phyloP scores from a whole-genome alignment of 73 alveolate genomes.

The Paramecium bursaria region DNA sequence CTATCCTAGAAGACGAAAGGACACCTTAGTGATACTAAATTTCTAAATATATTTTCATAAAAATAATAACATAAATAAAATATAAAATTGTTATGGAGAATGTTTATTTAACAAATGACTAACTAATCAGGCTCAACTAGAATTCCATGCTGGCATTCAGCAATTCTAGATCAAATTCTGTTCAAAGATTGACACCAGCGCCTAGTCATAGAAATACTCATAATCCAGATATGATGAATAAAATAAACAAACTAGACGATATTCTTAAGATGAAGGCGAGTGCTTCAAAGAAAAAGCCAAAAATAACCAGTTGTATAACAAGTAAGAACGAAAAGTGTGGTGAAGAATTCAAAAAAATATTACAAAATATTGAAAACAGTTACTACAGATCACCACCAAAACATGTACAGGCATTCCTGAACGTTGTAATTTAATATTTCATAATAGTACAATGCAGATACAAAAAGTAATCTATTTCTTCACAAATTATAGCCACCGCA shows the following conservation, averaged over 20 bases:
- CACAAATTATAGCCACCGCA: too few relatives aligned
- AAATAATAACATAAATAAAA: constrained; percentile 10
- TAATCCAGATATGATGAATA: constrained; percentile 43
- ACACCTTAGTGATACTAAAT: too few relatives aligned
- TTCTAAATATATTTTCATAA: too few relatives aligned
- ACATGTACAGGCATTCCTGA: neutral
- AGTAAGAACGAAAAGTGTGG: too few relatives aligned
- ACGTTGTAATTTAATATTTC: constrained; percentile 28
- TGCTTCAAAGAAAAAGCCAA: constrained; percentile 14
- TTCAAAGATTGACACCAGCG: constrained; percentile 19
- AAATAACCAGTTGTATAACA: too few relatives aligned
- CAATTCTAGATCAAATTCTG: constrained; percentile 55
- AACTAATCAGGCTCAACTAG: constrained; percentile 29
- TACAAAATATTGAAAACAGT: neutral
- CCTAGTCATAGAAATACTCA: constrained; percentile 11
- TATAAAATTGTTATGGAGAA: constrained; percentile 24
- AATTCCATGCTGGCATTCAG: constrained; percentile 9
- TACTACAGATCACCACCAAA: constrained; percentile 5
- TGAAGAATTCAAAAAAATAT: too few relatives aligned
- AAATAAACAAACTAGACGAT: constrained; percentile 31
- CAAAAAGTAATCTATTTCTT: constrained; percentile 1
- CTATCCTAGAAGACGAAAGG: constrained; percentile 34
- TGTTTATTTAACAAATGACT: constrained; percentile 53
- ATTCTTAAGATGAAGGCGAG: constrained; percentile 20
- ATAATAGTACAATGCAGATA: neutral